Evolutionary conservation across 768 basidiomycete genomes (phyloP).

Genomic region (Russula foetens): DNA sequence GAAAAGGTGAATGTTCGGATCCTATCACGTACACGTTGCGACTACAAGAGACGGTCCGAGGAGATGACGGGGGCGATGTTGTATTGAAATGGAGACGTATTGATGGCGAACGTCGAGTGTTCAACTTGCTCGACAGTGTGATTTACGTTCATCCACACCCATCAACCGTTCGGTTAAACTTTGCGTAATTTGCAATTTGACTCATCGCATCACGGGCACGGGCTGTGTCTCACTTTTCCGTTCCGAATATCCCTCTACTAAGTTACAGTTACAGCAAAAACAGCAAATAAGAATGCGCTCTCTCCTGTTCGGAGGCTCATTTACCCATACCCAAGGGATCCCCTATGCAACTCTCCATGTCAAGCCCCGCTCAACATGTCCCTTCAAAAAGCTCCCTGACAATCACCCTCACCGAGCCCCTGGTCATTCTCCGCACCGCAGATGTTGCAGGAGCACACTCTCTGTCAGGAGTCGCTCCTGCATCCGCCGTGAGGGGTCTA

Average conservation of each 20-base stretch:
- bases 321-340: too few relatives aligned
- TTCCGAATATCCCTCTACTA: too few relatives aligned
- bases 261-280: too few relatives aligned
- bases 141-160: neutral
- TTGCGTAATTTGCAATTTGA: too few relatives aligned
- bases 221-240: too few relatives aligned
- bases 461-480: slow-evolving; percentile 28
- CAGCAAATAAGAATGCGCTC: too few relatives aligned
- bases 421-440: slow-evolving; percentile 43
- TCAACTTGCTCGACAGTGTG: neutral
- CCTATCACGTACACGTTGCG: neutral
- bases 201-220: too few relatives aligned
- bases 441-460: slow-evolving; percentile 28
- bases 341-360: neutral
- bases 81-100: slow-evolving; percentile 8
- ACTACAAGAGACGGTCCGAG: neutral
- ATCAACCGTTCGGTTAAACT: too few relatives aligned
- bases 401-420: slow-evolving; percentile 48
- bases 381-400: slow-evolving; percentile 30
- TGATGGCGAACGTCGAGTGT: neutral
- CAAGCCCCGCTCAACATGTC: slow-evolving; percentile 20
- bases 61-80: neutral
- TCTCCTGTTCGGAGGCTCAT: too few relatives aligned
- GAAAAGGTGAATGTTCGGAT: neutral
- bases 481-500: slow-evolving; percentile 57